Evolutionary conservation across 495 filamentous ascomycete species (phyloP).

Genomic region (Neurospora sp.): DNA sequence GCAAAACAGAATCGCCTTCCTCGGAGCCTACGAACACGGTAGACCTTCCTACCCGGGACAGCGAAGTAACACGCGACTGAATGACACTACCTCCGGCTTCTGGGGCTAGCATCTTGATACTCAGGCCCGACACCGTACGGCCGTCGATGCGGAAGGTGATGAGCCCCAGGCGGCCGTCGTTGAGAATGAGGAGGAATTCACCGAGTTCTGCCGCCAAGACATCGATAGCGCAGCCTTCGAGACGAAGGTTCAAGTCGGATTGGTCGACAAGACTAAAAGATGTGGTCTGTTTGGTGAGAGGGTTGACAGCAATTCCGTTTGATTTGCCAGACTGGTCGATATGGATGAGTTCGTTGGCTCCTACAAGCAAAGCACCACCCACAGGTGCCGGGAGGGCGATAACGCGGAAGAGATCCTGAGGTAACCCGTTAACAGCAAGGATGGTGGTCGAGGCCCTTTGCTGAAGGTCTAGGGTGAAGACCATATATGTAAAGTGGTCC

Average conservation of each 20-base stretch:
- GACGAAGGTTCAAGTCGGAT: slow-evolving; percentile 62
- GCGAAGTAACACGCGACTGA: slow-evolving; percentile 55
- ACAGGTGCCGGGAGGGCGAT: slow-evolving; percentile 76
- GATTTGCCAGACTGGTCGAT: slow-evolving; percentile 92
- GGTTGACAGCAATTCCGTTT: slow-evolving; percentile 89
- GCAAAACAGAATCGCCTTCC: slow-evolving; percentile 67
- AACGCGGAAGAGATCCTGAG: slow-evolving; percentile 81
- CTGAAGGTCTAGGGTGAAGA: slow-evolving; percentile 90
- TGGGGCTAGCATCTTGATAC: slow-evolving; percentile 49
- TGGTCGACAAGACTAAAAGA: slow-evolving; percentile 77
- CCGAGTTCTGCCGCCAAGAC: slow-evolving; percentile 61
- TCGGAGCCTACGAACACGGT: slow-evolving; percentile 79
- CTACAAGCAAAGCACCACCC: slow-evolving; percentile 79
- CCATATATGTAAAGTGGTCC: slow-evolving; percentile 78
- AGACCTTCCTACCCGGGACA: slow-evolving; percentile 56
- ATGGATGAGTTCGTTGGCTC: slow-evolving; percentile 84
- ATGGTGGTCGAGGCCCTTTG: slow-evolving; percentile 91
- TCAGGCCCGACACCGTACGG: slow-evolving; percentile 81
- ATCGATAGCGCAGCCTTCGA: slow-evolving; percentile 77
- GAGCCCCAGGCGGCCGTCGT: slow-evolving; percentile 63
- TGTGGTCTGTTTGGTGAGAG: slow-evolving; percentile 69
- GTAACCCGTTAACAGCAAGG: slow-evolving; percentile 71
- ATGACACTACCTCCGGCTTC: slow-evolving; percentile 53
- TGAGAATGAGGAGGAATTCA: slow-evolving; percentile 76
- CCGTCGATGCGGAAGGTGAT: slow-evolving; percentile 83